Percentiles rank a stretch among this genome's conserved stretches.
Evolutionary conservation across 441 rosid genomes (phyloP).

Genomic region (Adansonia gregorii): DNA sequence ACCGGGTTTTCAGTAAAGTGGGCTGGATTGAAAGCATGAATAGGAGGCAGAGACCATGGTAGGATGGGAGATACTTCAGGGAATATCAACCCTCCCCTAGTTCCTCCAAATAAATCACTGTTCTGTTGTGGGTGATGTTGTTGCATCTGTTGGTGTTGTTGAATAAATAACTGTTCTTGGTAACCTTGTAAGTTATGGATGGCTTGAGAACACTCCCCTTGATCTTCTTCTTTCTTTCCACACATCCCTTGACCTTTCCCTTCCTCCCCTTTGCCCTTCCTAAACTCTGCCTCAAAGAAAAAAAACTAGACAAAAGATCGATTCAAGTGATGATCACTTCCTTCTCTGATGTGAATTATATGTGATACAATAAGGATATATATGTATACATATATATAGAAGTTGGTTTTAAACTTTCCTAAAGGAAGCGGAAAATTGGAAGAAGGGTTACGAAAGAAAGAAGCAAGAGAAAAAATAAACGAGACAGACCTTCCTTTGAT

Average conservation of each 20-base stretch:
- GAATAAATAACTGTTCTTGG: constrained; percentile 67
- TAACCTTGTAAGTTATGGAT: constrained; percentile 65
- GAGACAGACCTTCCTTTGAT: constrained; percentile 30
- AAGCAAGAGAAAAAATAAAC: neutral
- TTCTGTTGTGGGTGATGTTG: constrained; percentile 21
- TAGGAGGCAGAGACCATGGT: constrained; percentile 66
- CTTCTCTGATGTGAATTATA: constrained; percentile 15
- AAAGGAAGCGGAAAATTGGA: constrained; percentile 12
- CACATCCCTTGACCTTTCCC: constrained; percentile 31
- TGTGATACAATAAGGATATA: neutral
- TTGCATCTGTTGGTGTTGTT: constrained; percentile 54
- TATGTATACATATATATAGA: constrained; percentile 2
- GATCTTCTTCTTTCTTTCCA: constrained; percentile 66
- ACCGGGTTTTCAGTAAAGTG: constrained; percentile 38
- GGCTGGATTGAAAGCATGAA: constrained; percentile 49
- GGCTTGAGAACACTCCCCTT: constrained; percentile 64
- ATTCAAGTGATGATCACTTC: constrained; percentile 25
- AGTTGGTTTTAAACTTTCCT: constrained; percentile 24
- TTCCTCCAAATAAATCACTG: constrained; percentile 45
- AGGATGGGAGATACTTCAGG: constrained; percentile 66
- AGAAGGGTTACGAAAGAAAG: neutral
- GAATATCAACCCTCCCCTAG: constrained; percentile 51
- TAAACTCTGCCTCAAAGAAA: neutral
- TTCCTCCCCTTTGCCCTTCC: constrained; percentile 1
- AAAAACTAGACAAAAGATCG: constrained; percentile 6